phyloP scores from a whole-genome alignment of 805 yeast species.

The Candida sphagnicola region DNA sequence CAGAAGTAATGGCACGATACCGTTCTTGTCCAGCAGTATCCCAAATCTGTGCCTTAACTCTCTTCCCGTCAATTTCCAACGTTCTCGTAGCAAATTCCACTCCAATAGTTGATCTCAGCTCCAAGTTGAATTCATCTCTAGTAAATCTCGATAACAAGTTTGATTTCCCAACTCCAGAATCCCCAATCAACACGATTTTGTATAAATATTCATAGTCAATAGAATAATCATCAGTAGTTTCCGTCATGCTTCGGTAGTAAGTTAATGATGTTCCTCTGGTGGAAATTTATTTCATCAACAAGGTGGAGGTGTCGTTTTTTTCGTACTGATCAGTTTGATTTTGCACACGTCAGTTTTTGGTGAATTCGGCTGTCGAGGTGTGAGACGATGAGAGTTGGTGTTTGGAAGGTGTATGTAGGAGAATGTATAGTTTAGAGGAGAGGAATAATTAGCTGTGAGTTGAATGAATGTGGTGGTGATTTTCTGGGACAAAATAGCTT shows the following conservation, averaged over 20 bases:
- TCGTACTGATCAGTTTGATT: neutral
- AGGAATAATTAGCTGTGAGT: too few relatives aligned
- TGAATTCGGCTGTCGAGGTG: neutral
- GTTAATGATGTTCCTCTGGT: too few relatives aligned
- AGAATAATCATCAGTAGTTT: conserved; percentile 42
- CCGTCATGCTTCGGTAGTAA: conserved; percentile 21
- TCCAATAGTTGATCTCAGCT: conserved; percentile 92
- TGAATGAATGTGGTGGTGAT: neutral
- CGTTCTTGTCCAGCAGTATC: conserved; percentile 99
- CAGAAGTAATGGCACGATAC: conserved; percentile 95
- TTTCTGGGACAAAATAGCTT: neutral
- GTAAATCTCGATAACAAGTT: conserved; percentile 91
- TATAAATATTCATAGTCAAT: conserved; percentile 87
- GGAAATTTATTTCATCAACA: neutral
- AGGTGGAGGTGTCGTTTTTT: neutral
- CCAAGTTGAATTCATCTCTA: conserved; percentile 91
- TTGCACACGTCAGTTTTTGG: neutral
- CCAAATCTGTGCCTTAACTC: conserved; percentile 92
- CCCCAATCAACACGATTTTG: conserved; percentile 95
- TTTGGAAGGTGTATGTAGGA: too few relatives aligned
- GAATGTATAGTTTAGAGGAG: neutral
- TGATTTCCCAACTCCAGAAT: conserved; percentile 97
- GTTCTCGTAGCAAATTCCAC: conserved; percentile 98
- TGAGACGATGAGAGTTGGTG: neutral
- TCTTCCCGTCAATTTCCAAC: conserved; percentile 77